These are phyloP conservation scores for Rhizoclosmatium sp. DNA, from an alignment of 192 early-diverging fungal genomes.

Conservation along the genomic window DNA sequence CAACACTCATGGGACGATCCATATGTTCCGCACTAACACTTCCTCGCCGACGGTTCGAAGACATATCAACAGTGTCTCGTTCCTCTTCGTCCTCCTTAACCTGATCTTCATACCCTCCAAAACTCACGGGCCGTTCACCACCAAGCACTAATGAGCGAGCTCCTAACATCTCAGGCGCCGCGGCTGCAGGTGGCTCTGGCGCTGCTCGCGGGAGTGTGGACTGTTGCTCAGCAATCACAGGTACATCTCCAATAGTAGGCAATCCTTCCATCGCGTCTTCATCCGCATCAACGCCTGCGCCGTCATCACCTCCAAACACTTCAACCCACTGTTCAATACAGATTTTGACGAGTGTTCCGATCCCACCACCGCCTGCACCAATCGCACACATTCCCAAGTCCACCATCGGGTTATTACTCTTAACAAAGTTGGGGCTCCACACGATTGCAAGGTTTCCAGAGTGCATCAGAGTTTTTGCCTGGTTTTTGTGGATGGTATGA, in stretches of 20 bases:
- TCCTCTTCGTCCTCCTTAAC: background rate
- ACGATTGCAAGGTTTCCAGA: slow-evolving; percentile 81
- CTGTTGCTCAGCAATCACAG: too few species aligned
- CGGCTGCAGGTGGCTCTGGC: too few species aligned
- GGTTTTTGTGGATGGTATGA: slow-evolving; percentile 71
- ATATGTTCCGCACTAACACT: too few species aligned
- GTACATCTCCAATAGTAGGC: too few species aligned
- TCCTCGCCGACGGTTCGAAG: too few species aligned
- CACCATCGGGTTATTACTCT: slow-evolving; percentile 50
- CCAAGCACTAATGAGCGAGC: too few species aligned
- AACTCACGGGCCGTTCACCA: too few species aligned
- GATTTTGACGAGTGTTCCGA: slow-evolving; percentile 47
- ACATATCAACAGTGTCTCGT: too few species aligned
- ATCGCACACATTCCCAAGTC: slow-evolving; percentile 57
- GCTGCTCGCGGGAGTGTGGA: too few species aligned
- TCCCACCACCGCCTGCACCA: slow-evolving; percentile 45
- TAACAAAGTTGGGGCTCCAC: slow-evolving; percentile 86
- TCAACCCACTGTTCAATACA: slow-evolving; percentile 46
- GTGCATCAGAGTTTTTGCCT: slow-evolving; percentile 83
- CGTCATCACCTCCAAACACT: slow-evolving; percentile 40
- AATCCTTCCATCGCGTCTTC: too few species aligned
- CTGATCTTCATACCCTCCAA: background rate
- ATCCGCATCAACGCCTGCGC: background rate
- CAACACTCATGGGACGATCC: background rate
- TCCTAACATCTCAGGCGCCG: too few species aligned